phyloP scores from a whole-genome alignment of 306 rosid species.

The Malus sylvestris region DNA sequence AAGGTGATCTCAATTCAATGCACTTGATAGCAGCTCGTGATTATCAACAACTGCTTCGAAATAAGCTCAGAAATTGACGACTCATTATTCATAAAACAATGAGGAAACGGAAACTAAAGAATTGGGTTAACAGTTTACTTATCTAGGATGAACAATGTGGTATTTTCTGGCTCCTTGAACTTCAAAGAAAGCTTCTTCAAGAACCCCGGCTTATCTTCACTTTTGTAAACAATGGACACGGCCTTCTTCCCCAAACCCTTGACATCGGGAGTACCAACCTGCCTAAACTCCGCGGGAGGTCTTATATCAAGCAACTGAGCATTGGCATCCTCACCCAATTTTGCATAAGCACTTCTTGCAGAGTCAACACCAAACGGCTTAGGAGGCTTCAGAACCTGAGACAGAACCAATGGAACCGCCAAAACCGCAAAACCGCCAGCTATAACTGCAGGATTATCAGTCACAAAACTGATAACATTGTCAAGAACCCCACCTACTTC shows the following conservation, averaged over 20 bases:
- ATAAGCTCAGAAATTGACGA: background rate
- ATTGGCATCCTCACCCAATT: conserved; percentile 58
- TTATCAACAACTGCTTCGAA: background rate
- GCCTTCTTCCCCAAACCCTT: conserved; percentile 66
- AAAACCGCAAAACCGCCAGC: conserved; percentile 68
- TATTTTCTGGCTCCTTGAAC: conserved; percentile 83
- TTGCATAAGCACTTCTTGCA: conserved; percentile 72
- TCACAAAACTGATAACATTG: conserved; percentile 42
- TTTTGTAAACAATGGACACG: conserved; percentile 50
- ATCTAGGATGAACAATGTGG: conserved; percentile 89
- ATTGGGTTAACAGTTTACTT: conserved; percentile 39
- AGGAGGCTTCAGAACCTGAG: conserved; percentile 61
- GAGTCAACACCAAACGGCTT: conserved; percentile 91
- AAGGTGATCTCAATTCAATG: background rate
- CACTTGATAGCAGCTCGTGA: background rate
- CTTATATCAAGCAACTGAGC: conserved; percentile 87
- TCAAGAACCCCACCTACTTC: conserved; percentile 49
- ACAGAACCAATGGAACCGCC: conserved; percentile 70
- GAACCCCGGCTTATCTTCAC: conserved; percentile 82
- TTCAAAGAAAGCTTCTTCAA: conserved; percentile 69
- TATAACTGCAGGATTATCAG: conserved; percentile 61
- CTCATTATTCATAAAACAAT: background rate
- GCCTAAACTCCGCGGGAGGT: conserved; percentile 48
- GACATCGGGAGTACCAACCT: conserved; percentile 71
- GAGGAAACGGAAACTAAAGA: background rate